Percentiles rank a stretch among this genome's conserved stretches.
These are phyloP conservation scores for Thelonectria discophora DNA, from an alignment of 2,329 filamentous ascomycete genomes.

Conservation along the genomic window DNA sequence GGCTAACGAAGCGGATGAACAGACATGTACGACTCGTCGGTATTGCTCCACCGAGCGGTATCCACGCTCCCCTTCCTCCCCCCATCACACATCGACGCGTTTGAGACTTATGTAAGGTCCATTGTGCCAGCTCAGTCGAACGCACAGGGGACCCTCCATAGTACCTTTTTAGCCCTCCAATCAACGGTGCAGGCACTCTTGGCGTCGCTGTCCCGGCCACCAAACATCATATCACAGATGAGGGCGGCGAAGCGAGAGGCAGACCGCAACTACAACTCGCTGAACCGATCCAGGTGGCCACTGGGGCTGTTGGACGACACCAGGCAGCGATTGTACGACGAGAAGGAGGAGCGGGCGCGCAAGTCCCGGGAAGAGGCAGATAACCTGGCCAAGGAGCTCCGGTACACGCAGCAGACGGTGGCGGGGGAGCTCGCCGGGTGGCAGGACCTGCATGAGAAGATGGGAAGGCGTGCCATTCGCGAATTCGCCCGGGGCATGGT, in stretches of 20 bases:
- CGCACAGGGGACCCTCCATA: constrained; percentile 77
- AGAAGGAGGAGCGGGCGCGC: constrained; percentile 82
- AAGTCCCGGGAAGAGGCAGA: constrained; percentile 75
- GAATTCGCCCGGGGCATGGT: constrained; percentile 82
- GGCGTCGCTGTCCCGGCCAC: constrained; percentile 79
- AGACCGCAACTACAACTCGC: constrained; percentile 78
- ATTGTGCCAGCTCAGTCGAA: constrained; percentile 75
- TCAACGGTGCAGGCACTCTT: constrained; percentile 85
- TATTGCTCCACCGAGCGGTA: constrained; percentile 61
- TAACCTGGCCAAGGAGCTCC: constrained; percentile 79
- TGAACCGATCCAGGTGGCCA: constrained; percentile 82
- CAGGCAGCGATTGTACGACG: constrained; percentile 80
- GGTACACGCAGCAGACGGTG: constrained; percentile 93
- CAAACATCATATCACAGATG: constrained; percentile 80
- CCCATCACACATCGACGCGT: constrained; percentile 70
- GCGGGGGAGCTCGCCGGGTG: constrained; percentile 91
- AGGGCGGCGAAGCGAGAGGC: constrained; percentile 77
- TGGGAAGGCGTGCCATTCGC: constrained; percentile 77
- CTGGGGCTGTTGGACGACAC: constrained; percentile 87
- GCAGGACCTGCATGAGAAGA: constrained; percentile 86
- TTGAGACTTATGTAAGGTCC: constrained; percentile 75
- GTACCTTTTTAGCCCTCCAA: constrained; percentile 80
- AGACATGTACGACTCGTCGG: constrained; percentile 75
- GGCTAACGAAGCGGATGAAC: constrained; percentile 41
- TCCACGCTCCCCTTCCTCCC: constrained; percentile 74